Percentiles rank a stretch among this genome's conserved stretches.
Evolutionary conservation across 805 yeast species (phyloP).

Genomic region (Tetrapisispora nanseiensis): DNA sequence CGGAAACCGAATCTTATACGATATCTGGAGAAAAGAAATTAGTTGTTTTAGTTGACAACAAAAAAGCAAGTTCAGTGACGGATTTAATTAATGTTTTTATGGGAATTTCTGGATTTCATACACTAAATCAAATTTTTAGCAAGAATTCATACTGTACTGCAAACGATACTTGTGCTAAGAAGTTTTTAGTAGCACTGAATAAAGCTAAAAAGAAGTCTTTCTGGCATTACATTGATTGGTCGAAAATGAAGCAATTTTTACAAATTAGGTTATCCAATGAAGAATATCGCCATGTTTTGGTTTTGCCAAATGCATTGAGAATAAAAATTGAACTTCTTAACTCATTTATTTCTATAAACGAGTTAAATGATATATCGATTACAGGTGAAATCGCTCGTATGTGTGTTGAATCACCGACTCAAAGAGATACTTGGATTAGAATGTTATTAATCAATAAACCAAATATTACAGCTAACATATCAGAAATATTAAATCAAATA

Average conservation of each 20-base stretch:
- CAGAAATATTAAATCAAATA: constrained; percentile 24
- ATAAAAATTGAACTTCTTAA: constrained; percentile 37
- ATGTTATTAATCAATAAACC: constrained; percentile 34
- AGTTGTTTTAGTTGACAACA: constrained; percentile 18
- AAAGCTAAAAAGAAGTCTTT: constrained; percentile 11
- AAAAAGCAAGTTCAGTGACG: constrained; percentile 27
- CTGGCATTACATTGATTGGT: constrained; percentile 12
- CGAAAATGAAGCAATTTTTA: constrained; percentile 15
- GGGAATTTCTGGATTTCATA: constrained; percentile 35
- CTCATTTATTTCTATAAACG: constrained; percentile 13
- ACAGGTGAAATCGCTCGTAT: constrained; percentile 32
- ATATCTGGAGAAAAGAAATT: constrained; percentile 17
- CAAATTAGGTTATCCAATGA: constrained; percentile 18
- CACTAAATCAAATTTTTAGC: constrained; percentile 34
- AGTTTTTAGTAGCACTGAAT: constrained; percentile 16
- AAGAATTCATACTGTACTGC: constrained; percentile 21
- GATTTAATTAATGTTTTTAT: constrained; percentile 39
- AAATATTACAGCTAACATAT: constrained; percentile 18
- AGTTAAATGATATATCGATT: constrained; percentile 16
- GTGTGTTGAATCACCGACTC: constrained; percentile 44
- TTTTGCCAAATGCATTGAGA: constrained; percentile 41
- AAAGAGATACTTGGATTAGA: constrained; percentile 40
- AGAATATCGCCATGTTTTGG: constrained; percentile 21
- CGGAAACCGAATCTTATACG: constrained; percentile 17
- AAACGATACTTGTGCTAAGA: constrained; percentile 22